Conservation (phyloP, 331 rosid genomes). For the Cydonia oblonga region DNA sequence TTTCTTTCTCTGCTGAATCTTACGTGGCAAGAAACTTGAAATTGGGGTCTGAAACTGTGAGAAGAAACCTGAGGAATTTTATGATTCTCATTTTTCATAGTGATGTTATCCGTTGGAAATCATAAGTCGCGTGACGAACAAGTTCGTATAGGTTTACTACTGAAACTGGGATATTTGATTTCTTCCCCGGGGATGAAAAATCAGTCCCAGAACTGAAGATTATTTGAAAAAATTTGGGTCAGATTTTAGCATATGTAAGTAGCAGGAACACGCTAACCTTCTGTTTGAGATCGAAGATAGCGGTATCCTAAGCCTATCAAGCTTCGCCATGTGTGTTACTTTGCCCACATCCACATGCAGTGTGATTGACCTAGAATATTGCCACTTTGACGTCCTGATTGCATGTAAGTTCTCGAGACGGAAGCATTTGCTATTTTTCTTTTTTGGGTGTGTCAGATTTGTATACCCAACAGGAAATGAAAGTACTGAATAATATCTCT, state of each 20-base stretch:
- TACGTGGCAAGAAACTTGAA: neutral
- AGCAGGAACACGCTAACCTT: neutral
- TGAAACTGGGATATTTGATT: no score
- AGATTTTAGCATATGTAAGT: neutral
- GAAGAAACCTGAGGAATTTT: neutral
- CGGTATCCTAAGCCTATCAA: neutral
- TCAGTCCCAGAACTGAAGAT: neutral
- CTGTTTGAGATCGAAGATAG: neutral
- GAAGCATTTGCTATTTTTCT: neutral
- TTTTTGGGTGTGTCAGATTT: neutral
- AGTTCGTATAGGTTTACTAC: neutral
- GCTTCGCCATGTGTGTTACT: neutral
- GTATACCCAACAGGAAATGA: neutral
- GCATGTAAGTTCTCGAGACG: no score
- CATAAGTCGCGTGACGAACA: neutral
- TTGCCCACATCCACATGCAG: neutral
- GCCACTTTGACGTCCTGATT: neutral
- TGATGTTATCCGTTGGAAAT: neutral
- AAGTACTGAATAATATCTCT: neutral
- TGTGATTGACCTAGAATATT: neutral
- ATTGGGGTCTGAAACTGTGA: neutral
- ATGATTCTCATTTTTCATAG: neutral
- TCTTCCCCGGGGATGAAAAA: neutral
- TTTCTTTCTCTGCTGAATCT: neutral
- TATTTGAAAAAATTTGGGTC: neutral